Percentiles rank a stretch among this genome's conserved stretches.
Evolutionary conservation across 495 filamentous ascomycete species (phyloP).

Genomic region (Lophium mytilinum): DNA sequence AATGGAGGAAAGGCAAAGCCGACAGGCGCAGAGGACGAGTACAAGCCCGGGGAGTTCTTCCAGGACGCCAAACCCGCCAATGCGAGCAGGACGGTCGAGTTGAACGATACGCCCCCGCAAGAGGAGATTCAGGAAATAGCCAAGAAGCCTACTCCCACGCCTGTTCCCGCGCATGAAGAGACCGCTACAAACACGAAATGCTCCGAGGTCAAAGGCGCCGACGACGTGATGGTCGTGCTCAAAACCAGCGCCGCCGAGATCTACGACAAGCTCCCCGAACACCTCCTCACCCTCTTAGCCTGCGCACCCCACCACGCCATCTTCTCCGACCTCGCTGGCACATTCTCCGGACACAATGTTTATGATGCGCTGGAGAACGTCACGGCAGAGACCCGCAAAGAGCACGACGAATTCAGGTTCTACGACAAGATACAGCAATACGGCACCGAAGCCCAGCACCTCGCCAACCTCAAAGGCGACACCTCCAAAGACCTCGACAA

Average conservation of each 20-base stretch:
- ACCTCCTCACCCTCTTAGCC: constrained; percentile 45
- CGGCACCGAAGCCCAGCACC: constrained; percentile 38
- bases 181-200: background rate
- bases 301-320: constrained; percentile 49
- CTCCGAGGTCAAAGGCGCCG: constrained; percentile 15
- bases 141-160: background rate
- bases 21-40: background rate
- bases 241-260: constrained; percentile 33
- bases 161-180: background rate
- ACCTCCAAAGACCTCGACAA: constrained; percentile 52
- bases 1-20: background rate
- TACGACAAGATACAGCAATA: constrained; percentile 42
- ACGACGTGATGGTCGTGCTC: constrained; percentile 30
- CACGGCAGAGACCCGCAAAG: constrained; percentile 30
- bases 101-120: background rate
- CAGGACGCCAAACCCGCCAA: background rate
- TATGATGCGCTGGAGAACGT: constrained; percentile 44
- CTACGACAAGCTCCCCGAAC: constrained; percentile 31
- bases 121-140: background rate
- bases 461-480: constrained; percentile 29
- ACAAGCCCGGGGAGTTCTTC: background rate
- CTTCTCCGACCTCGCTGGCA: constrained; percentile 48
- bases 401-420: constrained; percentile 43
- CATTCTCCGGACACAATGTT: constrained; percentile 40
- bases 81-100: background rate